phyloP scores from a whole-genome alignment of 192 early-diverging fungal species.

The Umbelopsis isabellina region DNA sequence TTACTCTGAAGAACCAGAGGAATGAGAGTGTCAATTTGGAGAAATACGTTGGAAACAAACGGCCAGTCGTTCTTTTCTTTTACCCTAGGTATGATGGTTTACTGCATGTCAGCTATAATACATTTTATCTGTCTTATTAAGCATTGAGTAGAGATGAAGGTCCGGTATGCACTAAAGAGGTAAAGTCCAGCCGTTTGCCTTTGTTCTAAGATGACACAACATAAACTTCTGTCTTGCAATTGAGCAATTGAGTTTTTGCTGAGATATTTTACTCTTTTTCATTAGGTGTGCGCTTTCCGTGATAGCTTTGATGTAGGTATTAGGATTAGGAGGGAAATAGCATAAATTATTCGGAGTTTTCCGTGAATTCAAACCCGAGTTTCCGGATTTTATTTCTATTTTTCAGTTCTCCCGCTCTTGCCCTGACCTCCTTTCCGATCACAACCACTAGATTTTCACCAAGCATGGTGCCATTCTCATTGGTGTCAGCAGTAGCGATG shows the following conservation, averaged over 20 bases:
- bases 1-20: constrained; percentile 40
- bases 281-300: constrained; percentile 46
- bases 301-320: constrained; percentile 37
- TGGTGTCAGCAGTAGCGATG: constrained; percentile 38
- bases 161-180: constrained; percentile 40
- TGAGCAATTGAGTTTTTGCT: background rate
- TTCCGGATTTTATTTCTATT: background rate
- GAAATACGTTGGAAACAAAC: constrained; percentile 31
- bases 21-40: constrained; percentile 29
- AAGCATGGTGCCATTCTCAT: constrained; percentile 41
- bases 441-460: constrained; percentile 16
- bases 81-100: constrained; percentile 29
- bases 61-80: constrained; percentile 40
- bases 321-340: background rate
- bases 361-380: background rate
- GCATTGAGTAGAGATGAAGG: constrained; percentile 29
- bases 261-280: background rate
- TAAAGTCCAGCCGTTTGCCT: constrained; percentile 6
- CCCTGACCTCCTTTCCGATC: background rate
- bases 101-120: background rate
- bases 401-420: background rate
- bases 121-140: background rate
- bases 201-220: no score
- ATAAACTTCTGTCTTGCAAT: no score
- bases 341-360: constrained; percentile 6